Evolutionary conservation across 1,284 basidiomycete species (phyloP).

Genomic region (Porodaedalea pini): DNA sequence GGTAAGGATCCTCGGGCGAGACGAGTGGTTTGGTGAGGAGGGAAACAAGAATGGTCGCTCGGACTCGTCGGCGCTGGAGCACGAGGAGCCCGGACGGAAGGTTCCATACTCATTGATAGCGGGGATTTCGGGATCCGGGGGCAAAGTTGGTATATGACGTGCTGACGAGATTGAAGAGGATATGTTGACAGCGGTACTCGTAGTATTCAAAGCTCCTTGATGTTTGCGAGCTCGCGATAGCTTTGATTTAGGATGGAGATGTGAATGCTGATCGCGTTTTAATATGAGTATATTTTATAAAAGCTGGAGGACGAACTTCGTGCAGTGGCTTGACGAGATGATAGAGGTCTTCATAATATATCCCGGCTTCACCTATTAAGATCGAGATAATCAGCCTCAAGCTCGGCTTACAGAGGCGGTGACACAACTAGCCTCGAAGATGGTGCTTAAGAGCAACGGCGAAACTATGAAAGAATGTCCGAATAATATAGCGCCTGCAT

Average conservation of each 20-base stretch:
- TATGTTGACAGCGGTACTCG: neutral
- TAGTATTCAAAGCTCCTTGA: neutral
- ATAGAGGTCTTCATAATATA: constrained; percentile 59
- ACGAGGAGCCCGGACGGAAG: constrained; percentile 31
- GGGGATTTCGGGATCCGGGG: constrained; percentile 36
- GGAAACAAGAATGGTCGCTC: constrained; percentile 19
- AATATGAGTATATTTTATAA: neutral
- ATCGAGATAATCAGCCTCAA: neutral
- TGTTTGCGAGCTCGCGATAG: neutral
- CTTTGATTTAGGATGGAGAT: neutral
- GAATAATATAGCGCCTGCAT: neutral
- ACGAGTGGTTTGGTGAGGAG: constrained; percentile 16
- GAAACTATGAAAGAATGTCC: constrained; percentile 40
- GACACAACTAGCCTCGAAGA: constrained; percentile 41
- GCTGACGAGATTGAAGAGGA: neutral
- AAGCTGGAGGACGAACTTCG: constrained; percentile 24
- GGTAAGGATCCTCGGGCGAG: neutral
- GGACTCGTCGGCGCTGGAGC: constrained; percentile 16
- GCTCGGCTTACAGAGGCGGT: neutral
- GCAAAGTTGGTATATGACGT: neutral
- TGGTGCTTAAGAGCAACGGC: constrained; percentile 65
- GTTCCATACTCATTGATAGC: constrained; percentile 51
- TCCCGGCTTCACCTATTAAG: constrained; percentile 45
- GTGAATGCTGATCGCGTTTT: constrained; percentile 13
- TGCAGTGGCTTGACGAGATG: constrained; percentile 43